Evolutionary conservation across 2,329 filamentous ascomycete species (phyloP), one percentile per base, ranked within the genome.

Genomic region (Talaromyces sp.): DNA sequence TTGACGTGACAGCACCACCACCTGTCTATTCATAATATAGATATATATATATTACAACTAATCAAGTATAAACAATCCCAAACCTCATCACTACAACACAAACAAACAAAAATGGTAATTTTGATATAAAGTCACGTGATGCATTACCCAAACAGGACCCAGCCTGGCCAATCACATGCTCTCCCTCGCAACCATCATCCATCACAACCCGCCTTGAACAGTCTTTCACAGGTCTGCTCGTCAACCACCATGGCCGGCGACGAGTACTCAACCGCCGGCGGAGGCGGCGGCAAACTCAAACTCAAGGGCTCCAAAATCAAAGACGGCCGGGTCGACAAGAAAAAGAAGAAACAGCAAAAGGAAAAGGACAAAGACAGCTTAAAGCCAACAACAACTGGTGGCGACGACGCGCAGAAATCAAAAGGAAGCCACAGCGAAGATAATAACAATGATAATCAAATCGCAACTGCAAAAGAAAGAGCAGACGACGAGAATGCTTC

Each of bases 301-400:
- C 84, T 97, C 63, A 97, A 97, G 79, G 92, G 92, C 70, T 84
- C 81, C 64, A 88, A 87, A 70, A 79, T 83, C 65, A 87, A 85
- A 54, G 75, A 75, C 42, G 71, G 76, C n/a, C 72, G 77, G 55
- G 68, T 79, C 55, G 75, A 78, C 64, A 78, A 79, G 65, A 86
- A 82, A 70, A 85, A 83, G 68, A 81, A 81, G 68, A 56, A 68
- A 60, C 68, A 72, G 58, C 64, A 67, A 18, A 23, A 70, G 28
- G 36, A 61, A 36, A 50, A 56, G n/a, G 56, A 23, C 33, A 34
- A 50, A 4, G 53, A 34, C n/a, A 16, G 36, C 27, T 7, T 40
- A 53, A 40, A 56, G 51, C 23, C 31, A 27, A n/a, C 34, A 33
- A 56, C 56, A 16, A 52, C 27, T 23, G 14, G 14, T 18, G 23